Base-by-base conservation (phyloP, 768 basidiomycete species). In the Saitozyma podzolica region DNA sequence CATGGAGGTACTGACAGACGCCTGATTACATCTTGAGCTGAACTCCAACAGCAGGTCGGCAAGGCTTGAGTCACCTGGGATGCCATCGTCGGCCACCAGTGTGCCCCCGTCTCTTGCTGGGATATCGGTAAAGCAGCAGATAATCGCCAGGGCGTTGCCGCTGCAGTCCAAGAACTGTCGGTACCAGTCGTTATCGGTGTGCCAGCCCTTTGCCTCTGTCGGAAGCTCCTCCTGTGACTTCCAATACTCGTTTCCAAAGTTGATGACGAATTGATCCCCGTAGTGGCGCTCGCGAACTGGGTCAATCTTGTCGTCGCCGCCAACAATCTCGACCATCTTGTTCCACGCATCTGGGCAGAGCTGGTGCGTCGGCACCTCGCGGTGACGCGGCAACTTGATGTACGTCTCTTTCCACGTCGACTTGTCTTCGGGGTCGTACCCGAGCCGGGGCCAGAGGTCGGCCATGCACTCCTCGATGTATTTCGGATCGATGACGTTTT, bases 181-280 rank as follows among this genome's bases (percentile, higher is more conserved):
- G 48, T 68, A 70, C 64, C 66, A 70, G 61, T 70, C 69, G 40
- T 67, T 65, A 54, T 70, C 70, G 19, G 52, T 65, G 40, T 72
- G 70, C 70, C 70, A 72, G 8, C 70, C 70, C 0, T 9, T 45
- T n/a, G 20, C 3, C 11, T 68, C 64, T 39, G 60, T 19, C 6
- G 55, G 54, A 2, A 40, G 55, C 20, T 41, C 17, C 10, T 61
- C 41, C 53, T 29, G 51, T 20, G 40, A 53, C 51, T 56, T 62
- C 61, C 58, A 56, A 19, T 64, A 40, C 43, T 64, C 67, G 2
- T 8, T 56, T 7, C 70, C 70, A 59, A 68, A 66, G 47, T 68
- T 68, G 56, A 66, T 55, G 54, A 72, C 68, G 59, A 72, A 68
- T 41, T 68, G 64, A 43, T 72, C 70, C 0, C 70, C 70, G 53